phyloP scores from a whole-genome alignment of 2,329 filamentous ascomycete genomes.

The Colletotrichum sp. region DNA sequence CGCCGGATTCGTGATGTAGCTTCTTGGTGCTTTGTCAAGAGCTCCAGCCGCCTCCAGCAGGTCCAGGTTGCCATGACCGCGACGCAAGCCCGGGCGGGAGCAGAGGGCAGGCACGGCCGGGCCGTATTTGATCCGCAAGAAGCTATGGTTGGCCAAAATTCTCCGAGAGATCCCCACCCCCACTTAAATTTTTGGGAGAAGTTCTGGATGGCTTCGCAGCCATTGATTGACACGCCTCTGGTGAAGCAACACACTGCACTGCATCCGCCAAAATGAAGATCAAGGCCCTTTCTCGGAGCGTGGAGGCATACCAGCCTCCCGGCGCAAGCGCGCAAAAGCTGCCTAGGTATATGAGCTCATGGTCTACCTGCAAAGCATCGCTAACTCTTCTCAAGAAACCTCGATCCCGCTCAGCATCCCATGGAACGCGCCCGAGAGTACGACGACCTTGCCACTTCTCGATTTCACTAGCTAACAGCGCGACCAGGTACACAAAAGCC shows the following conservation, averaged over 20 bases:
- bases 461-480: conserved; percentile 11
- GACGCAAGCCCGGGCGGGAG: conserved; percentile 10
- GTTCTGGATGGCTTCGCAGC: background rate
- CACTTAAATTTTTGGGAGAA: conserved; percentile 25
- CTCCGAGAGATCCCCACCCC: conserved; percentile 16
- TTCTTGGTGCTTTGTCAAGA: conserved; percentile 8
- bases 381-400: conserved; percentile 53
- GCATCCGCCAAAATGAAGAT: conserved; percentile 53
- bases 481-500: conserved; percentile 46
- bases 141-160: conserved; percentile 12
- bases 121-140: conserved; percentile 3
- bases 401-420: conserved; percentile 86
- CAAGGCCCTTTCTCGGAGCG: conserved; percentile 70
- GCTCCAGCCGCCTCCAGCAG: conserved; percentile 20
- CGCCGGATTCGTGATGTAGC: conserved; percentile 21
- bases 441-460: conserved; percentile 65
- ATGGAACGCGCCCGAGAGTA: conserved; percentile 92
- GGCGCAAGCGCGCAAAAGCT: conserved; percentile 70
- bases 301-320: conserved; percentile 68
- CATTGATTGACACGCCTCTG: background rate
- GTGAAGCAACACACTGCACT: background rate
- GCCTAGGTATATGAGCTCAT: conserved; percentile 36
- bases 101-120: conserved; percentile 3
- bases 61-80: conserved; percentile 20
- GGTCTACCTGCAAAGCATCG: background rate